Base-by-base conservation (phyloP, 2,329 filamentous ascomycete genomes). In the Fusarium mexicanum region DNA sequence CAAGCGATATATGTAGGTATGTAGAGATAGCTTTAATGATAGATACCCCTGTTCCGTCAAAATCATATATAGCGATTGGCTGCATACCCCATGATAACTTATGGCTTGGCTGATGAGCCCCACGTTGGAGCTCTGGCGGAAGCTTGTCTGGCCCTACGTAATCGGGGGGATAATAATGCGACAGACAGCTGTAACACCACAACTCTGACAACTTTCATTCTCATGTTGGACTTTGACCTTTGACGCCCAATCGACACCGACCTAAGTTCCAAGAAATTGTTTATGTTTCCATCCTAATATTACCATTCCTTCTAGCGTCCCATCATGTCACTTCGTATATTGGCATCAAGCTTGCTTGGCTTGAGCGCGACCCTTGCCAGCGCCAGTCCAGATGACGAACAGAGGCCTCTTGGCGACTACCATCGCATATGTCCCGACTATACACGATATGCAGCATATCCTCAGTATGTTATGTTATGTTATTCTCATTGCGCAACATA, bases 371-470 rank as follows among this genome's bases (percentile, higher is more conserved):
- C 61, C 26, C 53, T 77, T 55, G 76, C 72, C 55, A 74, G 57
- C 57, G 76, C 72, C 43, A 71, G 68, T 29, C 53, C 60, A 4
- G 62, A 72, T 37, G 71, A 63, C 37, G 68, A 77, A 31, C 80
- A 81, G 61, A 65, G 54, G 38, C 78, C 76, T 35, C 69, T 83
- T 7, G 57, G 65, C 31, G 73, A 78, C 26, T 77, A 78, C 50
- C 60, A 65, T 17, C 77, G 71, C 17, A 80, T 81, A 31, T 86
- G 84, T 60, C 84, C 84, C 7, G 81, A 86, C 54, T 86, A 86
- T 72, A 80, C 80, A 10, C 74, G 74, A 38, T 86, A 86, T 66
- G 80, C 84, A 24, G 69, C 79, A 17, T 80, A 80, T 66, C 71
- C 81, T 17, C 84, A 86, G 84, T 86, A 77, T 61, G 84, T 35